Evolutionary conservation across 2,329 filamentous ascomycete genomes (phyloP), one percentile per base, ranked within the genome.

Genomic region (Fonsecaea pedrosoi): DNA sequence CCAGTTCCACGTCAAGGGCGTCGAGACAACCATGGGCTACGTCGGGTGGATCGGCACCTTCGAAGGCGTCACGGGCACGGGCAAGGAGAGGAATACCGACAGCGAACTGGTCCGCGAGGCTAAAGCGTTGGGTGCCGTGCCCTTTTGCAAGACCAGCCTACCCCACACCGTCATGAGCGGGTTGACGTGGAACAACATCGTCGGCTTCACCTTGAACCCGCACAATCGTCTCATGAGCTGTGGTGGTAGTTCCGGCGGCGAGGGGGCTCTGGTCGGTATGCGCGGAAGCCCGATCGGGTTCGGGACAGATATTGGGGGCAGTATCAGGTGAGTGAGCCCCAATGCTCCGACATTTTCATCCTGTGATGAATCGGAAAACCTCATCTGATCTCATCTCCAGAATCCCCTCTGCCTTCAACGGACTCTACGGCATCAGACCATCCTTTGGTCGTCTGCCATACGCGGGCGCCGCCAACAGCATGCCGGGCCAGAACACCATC

Each of bases 131-230:
- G 86, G 86, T 0, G 86, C 85, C 0, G 79, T 86, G 0, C 74
- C 83, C 4, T 87, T 81, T 75, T 85, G 78, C 75, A 82, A 83
- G 75, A 87, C 86, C 0, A 82, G 81, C 35, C 85, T 85, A 0
- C 86, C 86, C 1, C 82, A 85, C 64, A 86, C 84, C 0, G 76
- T 85, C 9, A 83, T 88, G 85, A 76, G 78, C 7, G 85, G 84
- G 34, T 86, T 89, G 77, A 88, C 86, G 0, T 78, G 85, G 70
- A 89, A 89, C 77, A 85, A 88, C 66, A 83, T 89, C 68, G 85
- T 87, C 71, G 84, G 81, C 2, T 84, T 85, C 63, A 86, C 84
- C 0, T 79, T 78, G 70, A 88, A 88, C 70, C 85, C 86, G 1
- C 82, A 79, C 67, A 87, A 88, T 74, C 78, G 84, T 30, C 77